phyloP scores from a whole-genome alignment of 352 stramenopile genomes.

The Pythium dissotocum region DNA sequence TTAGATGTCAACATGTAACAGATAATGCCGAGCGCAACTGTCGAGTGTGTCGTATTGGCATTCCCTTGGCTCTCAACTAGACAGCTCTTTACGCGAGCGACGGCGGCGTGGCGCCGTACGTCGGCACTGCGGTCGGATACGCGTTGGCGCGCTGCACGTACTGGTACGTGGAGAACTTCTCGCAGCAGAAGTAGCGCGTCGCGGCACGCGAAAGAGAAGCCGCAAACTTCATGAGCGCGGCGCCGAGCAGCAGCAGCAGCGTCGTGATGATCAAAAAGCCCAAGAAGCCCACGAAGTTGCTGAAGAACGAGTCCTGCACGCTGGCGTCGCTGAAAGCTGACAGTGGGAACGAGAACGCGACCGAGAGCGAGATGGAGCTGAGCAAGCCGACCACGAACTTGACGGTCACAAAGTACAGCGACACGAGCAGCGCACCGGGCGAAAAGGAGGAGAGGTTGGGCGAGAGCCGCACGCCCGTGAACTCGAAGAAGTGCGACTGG shows the following conservation, averaged over 20 bases:
- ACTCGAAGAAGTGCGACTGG: conserved; percentile 34
- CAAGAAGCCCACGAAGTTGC: conserved; percentile 39
- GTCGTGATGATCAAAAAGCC: conserved; percentile 47
- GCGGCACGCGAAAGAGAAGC: conserved; percentile 43
- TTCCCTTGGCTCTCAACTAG: too few relatives aligned
- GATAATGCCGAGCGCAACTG: too few relatives aligned
- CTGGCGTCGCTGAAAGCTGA: conserved; percentile 38
- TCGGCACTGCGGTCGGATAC: conserved; percentile 23
- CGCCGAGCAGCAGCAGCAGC: conserved; percentile 50
- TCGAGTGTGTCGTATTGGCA: too few relatives aligned
- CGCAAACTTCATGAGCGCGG: conserved; percentile 55
- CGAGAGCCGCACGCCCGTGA: conserved; percentile 53
- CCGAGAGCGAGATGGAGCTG: conserved; percentile 51
- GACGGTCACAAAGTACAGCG: conserved; percentile 63
- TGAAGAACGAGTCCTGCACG: conserved; percentile 42
- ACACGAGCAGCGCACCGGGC: conserved; percentile 38
- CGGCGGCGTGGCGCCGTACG: conserved; percentile 37
- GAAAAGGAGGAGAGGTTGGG: conserved; percentile 51
- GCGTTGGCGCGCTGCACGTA: conserved; percentile 31
- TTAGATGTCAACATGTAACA: too few relatives aligned
- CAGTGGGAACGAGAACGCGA: conserved; percentile 55
- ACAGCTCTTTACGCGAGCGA: neutral
- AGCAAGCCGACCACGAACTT: conserved; percentile 57
- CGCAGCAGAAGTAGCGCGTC: conserved; percentile 71
- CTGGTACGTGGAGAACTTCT: conserved; percentile 54